phyloP scores from a whole-genome alignment of 306 rosid species.

The Begonia peltatifolia region DNA sequence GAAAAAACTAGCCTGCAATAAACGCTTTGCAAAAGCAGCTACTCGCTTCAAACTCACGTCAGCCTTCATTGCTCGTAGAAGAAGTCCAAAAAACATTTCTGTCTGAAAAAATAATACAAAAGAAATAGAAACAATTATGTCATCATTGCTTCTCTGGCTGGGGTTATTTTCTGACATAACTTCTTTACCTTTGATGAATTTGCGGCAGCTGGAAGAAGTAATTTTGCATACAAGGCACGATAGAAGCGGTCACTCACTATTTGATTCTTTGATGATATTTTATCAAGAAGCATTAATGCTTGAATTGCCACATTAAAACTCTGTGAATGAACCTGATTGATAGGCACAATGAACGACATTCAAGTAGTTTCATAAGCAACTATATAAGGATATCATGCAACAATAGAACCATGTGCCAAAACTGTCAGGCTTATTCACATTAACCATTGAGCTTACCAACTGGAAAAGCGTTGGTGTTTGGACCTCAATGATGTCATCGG shows the following conservation, averaged over 20 bases:
- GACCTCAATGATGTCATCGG: conserved; percentile 76
- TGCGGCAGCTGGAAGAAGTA: conserved; percentile 82
- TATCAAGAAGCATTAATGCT: conserved; percentile 89
- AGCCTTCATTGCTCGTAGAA: conserved; percentile 79
- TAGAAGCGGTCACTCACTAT: conserved; percentile 81
- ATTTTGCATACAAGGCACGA: conserved; percentile 83
- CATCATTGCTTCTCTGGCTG: not conserved
- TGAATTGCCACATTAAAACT: conserved; percentile 91
- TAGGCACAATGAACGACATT: not conserved
- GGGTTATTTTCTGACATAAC: not conserved
- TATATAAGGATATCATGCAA: too few relatives aligned
- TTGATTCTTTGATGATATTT: conserved; percentile 87
- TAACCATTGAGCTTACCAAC: conserved; percentile 37
- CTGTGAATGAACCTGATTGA: conserved; percentile 74
- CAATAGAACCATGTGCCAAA: too few relatives aligned
- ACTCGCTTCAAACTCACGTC: conserved; percentile 84
- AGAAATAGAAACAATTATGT: not conserved
- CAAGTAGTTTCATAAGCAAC: not conserved
- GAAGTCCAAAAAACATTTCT: conserved; percentile 88
- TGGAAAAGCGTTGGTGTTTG: conserved; percentile 93
- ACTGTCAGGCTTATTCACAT: too few relatives aligned
- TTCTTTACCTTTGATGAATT: conserved; percentile 68
- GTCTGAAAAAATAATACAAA: conserved; percentile 29
- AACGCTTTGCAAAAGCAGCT: conserved; percentile 79
- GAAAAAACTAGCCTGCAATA: conserved; percentile 43